These are phyloP conservation scores for Pythium diclinum DNA, from an alignment of 352 stramenopile genomes.

Conservation along the genomic window DNA sequence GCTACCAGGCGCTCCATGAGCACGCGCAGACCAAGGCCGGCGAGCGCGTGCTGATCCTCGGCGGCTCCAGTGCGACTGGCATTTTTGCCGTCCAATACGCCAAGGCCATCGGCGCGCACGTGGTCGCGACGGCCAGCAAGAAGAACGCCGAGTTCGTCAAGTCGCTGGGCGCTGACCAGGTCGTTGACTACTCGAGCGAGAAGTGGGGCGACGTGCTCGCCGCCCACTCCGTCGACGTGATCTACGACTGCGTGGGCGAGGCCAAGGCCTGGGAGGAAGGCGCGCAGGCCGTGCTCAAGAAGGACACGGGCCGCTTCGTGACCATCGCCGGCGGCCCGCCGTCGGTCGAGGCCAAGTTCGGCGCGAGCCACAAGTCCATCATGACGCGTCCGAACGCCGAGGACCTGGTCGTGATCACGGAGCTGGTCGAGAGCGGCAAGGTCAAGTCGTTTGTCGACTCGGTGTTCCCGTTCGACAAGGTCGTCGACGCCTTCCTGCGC, in stretches of 20 bases:
- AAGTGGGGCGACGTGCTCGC: slow-evolving; percentile 24
- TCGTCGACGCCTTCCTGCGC: slow-evolving; percentile 31
- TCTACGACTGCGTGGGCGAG: slow-evolving; percentile 28
- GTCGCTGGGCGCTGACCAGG: slow-evolving; percentile 36
- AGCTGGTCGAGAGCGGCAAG: slow-evolving; percentile 28
- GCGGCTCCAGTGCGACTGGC: slow-evolving; percentile 35
- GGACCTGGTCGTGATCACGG: slow-evolving; percentile 30
- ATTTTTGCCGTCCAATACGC: slow-evolving; percentile 44
- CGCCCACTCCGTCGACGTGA: slow-evolving; percentile 14
- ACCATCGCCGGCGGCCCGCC: slow-evolving; percentile 30
- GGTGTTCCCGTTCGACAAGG: slow-evolving; percentile 32
- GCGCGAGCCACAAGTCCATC: slow-evolving; percentile 25
- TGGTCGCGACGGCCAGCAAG: slow-evolving; percentile 34
- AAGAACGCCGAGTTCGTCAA: slow-evolving; percentile 38
- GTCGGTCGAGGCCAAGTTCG: slow-evolving; percentile 52
- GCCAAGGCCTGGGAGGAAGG: slow-evolving; percentile 32
- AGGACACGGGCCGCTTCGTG: slow-evolving; percentile 41
- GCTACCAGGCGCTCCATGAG: slow-evolving; percentile 34
- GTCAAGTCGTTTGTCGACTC: slow-evolving; percentile 25
- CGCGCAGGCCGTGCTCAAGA: slow-evolving; percentile 37
- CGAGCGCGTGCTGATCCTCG: slow-evolving; percentile 43
- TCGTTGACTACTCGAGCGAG: slow-evolving; percentile 43
- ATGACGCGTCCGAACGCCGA: slow-evolving; percentile 21
- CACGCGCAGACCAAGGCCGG: slow-evolving; percentile 34
- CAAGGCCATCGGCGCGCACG: slow-evolving; percentile 22